phyloP scores from a whole-genome alignment of 106 monocot genomes.

The Xerophyta viscosa region DNA sequence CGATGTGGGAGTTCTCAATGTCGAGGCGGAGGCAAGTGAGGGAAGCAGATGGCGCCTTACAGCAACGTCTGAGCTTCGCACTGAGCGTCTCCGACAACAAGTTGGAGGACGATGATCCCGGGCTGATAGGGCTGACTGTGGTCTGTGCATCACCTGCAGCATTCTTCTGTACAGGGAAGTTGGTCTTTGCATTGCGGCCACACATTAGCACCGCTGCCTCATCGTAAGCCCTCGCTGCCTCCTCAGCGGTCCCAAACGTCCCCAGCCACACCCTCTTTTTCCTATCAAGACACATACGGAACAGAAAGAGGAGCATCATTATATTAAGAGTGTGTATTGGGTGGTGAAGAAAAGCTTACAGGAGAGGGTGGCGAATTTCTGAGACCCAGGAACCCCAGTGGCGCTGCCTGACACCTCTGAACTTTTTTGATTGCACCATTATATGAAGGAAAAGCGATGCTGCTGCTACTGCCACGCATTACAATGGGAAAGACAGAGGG shows the following conservation, averaged over 20 bases:
- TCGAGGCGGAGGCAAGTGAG: conserved; percentile 96
- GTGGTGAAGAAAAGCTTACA: conserved; percentile 61
- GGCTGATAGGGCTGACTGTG: neutral
- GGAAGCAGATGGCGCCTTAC: conserved; percentile 76
- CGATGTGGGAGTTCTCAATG: conserved; percentile 86
- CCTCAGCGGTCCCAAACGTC: conserved; percentile 88
- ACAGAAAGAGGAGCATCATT: no score
- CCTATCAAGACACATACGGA: conserved; percentile 16
- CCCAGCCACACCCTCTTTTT: conserved; percentile 94
- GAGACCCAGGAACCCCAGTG: conserved; percentile 99
- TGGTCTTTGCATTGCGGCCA: conserved; percentile 93
- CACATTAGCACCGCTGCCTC: conserved; percentile 83
- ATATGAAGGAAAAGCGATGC: no score
- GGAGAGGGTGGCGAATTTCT: conserved; percentile 91
- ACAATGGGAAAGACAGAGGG: conserved; percentile 4
- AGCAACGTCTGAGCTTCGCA: conserved; percentile 75
- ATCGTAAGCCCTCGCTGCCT: conserved; percentile 91
- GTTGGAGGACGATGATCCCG: conserved; percentile 1
- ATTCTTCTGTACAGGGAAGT: conserved; percentile 51
- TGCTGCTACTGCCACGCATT: neutral
- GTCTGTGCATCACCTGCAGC: conserved; percentile 8
- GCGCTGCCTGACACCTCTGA: conserved; percentile 93
- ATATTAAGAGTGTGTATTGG: no score
- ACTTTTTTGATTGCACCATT: conserved; percentile 97
- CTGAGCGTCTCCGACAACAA: conserved; percentile 68